Conservation (phyloP, 2,329 filamentous ascomycete genomes). For the Aspergillus udagawae region DNA sequence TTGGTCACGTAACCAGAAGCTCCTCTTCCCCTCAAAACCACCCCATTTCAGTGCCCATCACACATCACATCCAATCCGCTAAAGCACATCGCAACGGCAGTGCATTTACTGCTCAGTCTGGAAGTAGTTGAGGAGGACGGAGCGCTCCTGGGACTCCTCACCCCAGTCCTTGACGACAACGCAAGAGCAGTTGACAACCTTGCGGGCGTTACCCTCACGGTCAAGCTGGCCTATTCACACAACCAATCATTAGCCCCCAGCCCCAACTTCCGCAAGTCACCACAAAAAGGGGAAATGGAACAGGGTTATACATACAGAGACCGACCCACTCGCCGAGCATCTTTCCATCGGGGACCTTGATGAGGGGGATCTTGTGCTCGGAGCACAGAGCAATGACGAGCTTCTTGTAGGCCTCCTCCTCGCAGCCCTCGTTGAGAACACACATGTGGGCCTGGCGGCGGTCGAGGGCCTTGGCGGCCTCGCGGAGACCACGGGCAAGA, state of each 20-base stretch:
- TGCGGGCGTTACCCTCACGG: constrained; percentile 98
- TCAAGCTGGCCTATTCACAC: constrained; percentile 79
- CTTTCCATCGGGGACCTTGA: constrained; percentile 99
- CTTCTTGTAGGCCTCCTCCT: constrained; percentile 99
- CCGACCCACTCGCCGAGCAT: constrained; percentile 99
- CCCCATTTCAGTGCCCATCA: constrained; percentile 3
- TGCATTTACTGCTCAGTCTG: constrained; percentile 63
- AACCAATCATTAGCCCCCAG: constrained; percentile 9
- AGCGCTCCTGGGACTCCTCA: constrained; percentile 99
- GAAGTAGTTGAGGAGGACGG: constrained; percentile 99
- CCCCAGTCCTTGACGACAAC: constrained; percentile 99
- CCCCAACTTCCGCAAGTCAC: not conserved
- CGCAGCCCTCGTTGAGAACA: constrained; percentile 98
- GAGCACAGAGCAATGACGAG: constrained; percentile 96
- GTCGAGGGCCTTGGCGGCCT: constrained; percentile 98
- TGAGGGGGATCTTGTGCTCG: constrained; percentile 99
- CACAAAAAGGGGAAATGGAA: not conserved
- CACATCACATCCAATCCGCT: constrained; percentile 13
- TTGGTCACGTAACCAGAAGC: not conserved
- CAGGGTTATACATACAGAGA: constrained; percentile 73
- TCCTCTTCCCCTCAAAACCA: not conserved
- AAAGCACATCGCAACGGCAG: constrained; percentile 5
- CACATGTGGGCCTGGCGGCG: constrained; percentile 99
- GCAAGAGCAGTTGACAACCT: constrained; percentile 99
- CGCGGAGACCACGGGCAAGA: constrained; percentile 94